These are phyloP conservation scores for Tolypocladium endophyticum DNA, from an alignment of 2,329 filamentous ascomycete genomes.

Conservation along the genomic window DNA sequence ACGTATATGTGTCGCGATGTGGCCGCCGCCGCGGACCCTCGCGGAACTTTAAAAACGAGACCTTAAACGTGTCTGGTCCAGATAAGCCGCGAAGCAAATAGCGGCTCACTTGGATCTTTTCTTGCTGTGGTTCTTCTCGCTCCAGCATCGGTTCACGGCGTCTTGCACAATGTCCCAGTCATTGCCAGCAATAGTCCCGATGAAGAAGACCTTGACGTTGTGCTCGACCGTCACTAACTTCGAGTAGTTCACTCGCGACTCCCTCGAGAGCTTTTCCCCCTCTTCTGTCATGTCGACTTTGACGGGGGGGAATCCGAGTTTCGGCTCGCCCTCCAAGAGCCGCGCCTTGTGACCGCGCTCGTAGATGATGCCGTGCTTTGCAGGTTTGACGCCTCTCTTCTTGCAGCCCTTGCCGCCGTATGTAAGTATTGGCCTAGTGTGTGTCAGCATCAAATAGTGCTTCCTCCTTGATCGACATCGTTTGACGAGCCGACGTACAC, in stretches of 20 bases:
- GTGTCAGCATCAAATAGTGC: not conserved
- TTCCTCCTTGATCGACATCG: no score
- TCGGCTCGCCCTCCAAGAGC: constrained; percentile 29
- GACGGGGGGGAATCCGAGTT: constrained; percentile 37
- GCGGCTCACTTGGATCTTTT: constrained; percentile 13
- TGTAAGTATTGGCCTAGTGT: constrained; percentile 40
- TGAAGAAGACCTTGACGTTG: constrained; percentile 46
- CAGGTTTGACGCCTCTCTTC: constrained; percentile 41
- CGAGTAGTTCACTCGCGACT: constrained; percentile 48
- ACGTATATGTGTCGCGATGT: constrained; percentile 19
- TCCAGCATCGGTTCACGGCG: constrained; percentile 40
- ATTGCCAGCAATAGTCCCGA: constrained; percentile 32
- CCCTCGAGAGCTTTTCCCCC: constrained; percentile 33
- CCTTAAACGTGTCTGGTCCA: not conserved
- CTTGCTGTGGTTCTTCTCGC: constrained; percentile 29
- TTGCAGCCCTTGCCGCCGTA: constrained; percentile 41
- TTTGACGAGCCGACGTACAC: constrained; percentile 28
- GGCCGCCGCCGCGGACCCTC: constrained; percentile 3
- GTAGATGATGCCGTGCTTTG: constrained; percentile 43
- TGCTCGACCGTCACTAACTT: constrained; percentile 47
- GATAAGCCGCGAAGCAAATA: not conserved
- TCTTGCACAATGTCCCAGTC: constrained; percentile 30
- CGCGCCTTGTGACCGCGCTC: constrained; percentile 20
- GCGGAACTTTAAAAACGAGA: not conserved
- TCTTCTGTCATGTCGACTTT: constrained; percentile 29